Base-by-base conservation (phyloP, 129 eudicot genomes). In the Flaveria robusta region DNA sequence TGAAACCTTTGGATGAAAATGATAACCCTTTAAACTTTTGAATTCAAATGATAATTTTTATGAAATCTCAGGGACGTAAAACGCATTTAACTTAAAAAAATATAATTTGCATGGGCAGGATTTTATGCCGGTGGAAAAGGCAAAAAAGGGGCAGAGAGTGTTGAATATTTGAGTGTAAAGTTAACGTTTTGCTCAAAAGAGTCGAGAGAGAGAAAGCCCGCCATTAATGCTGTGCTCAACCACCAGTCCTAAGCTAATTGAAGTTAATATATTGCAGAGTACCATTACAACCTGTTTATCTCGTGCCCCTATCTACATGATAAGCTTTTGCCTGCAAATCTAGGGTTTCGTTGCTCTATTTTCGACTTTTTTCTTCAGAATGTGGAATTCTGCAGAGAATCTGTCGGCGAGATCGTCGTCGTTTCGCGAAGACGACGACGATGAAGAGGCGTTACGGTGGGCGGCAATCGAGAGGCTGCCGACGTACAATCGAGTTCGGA, bases 371-470 rank as follows among this genome's bases (percentile, higher is more conserved):
- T 15, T 66, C 49, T 47, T 22, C 12, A 20, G 5, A 65, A 94
- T 94, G 98, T 94, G 98, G 98, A 84, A 83, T 66, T 84, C 96
- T 13, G 83, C 96, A 49, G 96, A 85, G 86, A 87, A 86, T 52
- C 31, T 87, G 39, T 85, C 90, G 19, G 92, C 68, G 9, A 74
- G 98, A 66, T 84, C 97, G 74, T 86, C 87, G 72, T 94, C 98
- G 64, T 94, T 88, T 47, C 75, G 98, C 52, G 96, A 88, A 71
- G 90, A 84, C 63, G 93, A 82, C 0, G 93, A 83, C 37, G 98
- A 91, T 64, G 98, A 94, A 87, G 97, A 94, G 87, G 98, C 92
- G 76, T 72, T 94, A 24, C 87, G 88, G 45, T 94, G 98, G 98
- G 98, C 97, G 47, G 98, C 98, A 18, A 80, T 94, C 60, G 96